Conservation (phyloP, 176 grass and related monocot species). For the Lolium rigidum region DNA sequence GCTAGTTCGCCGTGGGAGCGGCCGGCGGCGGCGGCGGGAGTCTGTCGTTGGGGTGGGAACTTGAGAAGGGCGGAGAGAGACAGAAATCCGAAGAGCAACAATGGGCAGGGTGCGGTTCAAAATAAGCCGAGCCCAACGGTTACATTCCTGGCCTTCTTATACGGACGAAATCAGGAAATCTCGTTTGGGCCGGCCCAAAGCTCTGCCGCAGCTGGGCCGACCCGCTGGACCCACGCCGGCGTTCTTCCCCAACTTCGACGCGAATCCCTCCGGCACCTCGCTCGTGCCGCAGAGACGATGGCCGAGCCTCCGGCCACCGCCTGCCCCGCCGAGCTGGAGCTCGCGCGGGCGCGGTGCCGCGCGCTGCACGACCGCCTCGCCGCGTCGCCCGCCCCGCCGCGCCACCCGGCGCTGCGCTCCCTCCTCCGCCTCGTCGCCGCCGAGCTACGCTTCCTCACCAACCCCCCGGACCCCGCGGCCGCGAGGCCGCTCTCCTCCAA, state of each 20-base stretch:
- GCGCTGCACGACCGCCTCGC: slow-evolving; percentile 57
- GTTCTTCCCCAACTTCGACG: slow-evolving; percentile 12
- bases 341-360: slow-evolving; percentile 48
- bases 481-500: slow-evolving; percentile 72
- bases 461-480: neutral
- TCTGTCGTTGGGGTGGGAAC: neutral
- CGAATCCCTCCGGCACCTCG: neutral
- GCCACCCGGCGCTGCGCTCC: slow-evolving; percentile 42
- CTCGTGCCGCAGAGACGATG: slow-evolving; percentile 33
- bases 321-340: slow-evolving; percentile 30
- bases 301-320: slow-evolving; percentile 35
- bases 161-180: neutral
- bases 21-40: slow-evolving; percentile 10
- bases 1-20: slow-evolving; percentile 1
- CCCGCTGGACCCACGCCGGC: neutral
- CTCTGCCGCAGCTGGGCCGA: neutral
- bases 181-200: neutral
- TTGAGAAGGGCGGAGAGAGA: neutral
- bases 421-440: slow-evolving; percentile 68
- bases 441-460: slow-evolving; percentile 68
- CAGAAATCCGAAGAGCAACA: neutral
- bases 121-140: slow-evolving; percentile 50
- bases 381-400: slow-evolving; percentile 39
- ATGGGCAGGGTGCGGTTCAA: slow-evolving; percentile 27
- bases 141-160: slow-evolving; percentile 43